Evolutionary conservation across 148 eudicot species (phyloP).

Genomic region (Euryodendron excelsum): DNA sequence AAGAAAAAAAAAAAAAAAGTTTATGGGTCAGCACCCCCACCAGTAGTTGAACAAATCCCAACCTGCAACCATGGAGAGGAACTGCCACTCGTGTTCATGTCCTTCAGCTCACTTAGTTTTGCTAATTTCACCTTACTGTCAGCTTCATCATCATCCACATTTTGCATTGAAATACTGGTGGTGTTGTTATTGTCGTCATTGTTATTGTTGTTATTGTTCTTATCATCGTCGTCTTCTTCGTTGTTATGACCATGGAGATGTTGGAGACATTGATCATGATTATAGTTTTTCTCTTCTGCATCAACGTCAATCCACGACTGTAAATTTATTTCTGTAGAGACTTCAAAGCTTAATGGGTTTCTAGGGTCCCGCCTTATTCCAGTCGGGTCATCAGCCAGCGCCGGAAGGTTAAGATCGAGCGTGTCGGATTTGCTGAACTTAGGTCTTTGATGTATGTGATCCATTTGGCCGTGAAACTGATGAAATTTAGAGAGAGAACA

Average conservation of each 20-base stretch:
- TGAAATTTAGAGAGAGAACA: constrained; percentile 46
- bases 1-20: background rate
- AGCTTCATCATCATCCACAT: constrained; percentile 71
- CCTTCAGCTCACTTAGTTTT: constrained; percentile 65
- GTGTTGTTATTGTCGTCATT: background rate
- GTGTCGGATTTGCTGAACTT: constrained; percentile 30
- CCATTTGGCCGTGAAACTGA: constrained; percentile 38
- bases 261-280: background rate
- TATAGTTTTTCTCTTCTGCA: constrained; percentile 12
- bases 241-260: no score
- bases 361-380: constrained; percentile 44
- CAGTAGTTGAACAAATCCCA: constrained; percentile 62
- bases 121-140: constrained; percentile 69
- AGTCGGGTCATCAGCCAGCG: constrained; percentile 26
- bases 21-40: constrained; percentile 33
- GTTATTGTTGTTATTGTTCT: background rate
- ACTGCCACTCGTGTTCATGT: constrained; percentile 36
- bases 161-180: constrained; percentile 5
- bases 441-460: constrained; percentile 12
- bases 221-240: background rate
- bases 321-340: constrained; percentile 57
- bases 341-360: constrained; percentile 55
- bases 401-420: constrained; percentile 66
- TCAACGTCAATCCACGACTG: constrained; percentile 42
- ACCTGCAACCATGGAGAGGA: constrained; percentile 77